These are phyloP conservation scores for Aspergillus quadricinctus DNA, from an alignment of 2,329 filamentous ascomycete species.

Conservation along the genomic window DNA sequence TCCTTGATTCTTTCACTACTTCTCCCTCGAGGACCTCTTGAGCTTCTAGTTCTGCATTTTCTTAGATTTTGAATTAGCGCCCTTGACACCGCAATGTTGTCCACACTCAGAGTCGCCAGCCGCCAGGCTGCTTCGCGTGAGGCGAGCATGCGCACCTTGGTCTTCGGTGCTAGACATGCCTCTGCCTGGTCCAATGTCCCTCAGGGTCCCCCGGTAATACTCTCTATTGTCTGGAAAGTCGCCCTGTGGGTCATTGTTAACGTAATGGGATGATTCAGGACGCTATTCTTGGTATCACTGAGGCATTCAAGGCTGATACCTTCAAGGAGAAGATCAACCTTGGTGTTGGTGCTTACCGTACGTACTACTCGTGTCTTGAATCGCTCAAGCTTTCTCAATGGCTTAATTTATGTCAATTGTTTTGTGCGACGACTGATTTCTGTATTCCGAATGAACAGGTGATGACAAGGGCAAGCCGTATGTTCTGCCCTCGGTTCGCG, in stretches of 20 bases:
- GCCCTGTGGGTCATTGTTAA: conserved; percentile 19
- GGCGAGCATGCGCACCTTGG: conserved; percentile 34
- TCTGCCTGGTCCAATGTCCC: conserved; percentile 89
- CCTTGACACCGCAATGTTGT: conserved; percentile 37
- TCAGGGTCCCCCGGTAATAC: conserved; percentile 86
- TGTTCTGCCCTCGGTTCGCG: conserved; percentile 86
- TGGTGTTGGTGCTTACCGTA: conserved; percentile 93
- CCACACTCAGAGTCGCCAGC: conserved; percentile 43
- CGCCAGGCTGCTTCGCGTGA: conserved; percentile 38
- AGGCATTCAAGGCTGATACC: conserved; percentile 96
- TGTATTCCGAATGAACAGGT: conserved; percentile 27
- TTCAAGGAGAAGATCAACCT: conserved; percentile 97
- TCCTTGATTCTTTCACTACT: not conserved
- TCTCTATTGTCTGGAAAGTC: conserved; percentile 7
- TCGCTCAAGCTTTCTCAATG: not conserved
- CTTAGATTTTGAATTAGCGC: conserved; percentile 2
- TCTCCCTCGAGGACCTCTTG: conserved; percentile 7
- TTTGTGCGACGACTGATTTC: not conserved
- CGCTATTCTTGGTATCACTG: conserved; percentile 65
- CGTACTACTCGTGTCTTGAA: conserved; percentile 13
- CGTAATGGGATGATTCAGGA: conserved; percentile 27
- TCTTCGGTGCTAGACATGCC: conserved; percentile 54
- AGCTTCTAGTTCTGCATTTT: conserved; percentile 2
- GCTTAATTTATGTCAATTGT: not conserved
- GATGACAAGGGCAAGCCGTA: conserved; percentile 98